Percentiles rank a stretch among this genome's conserved stretches.
phyloP scores from a whole-genome alignment of 768 basidiomycete species.

The Suillus occidentalis region DNA sequence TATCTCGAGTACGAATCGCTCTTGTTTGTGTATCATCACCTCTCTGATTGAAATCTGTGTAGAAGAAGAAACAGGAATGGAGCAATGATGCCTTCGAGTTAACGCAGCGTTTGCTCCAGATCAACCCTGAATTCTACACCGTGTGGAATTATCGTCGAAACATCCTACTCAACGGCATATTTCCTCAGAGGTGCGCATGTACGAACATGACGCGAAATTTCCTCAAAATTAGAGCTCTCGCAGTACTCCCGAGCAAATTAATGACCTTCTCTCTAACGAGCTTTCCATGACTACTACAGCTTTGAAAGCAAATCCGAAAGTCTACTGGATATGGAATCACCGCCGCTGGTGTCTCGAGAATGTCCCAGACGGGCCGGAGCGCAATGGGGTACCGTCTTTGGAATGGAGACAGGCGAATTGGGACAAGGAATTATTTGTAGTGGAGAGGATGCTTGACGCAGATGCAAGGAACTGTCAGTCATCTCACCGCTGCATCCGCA shows the following conservation, averaged over 20 bases:
- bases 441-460: conserved; percentile 89
- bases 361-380: conserved; percentile 71
- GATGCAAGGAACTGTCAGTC: conserved; percentile 91
- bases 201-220: not conserved
- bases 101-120: conserved; percentile 71
- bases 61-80: conserved; percentile 76
- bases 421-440: conserved; percentile 82
- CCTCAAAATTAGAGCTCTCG: conserved; percentile 16
- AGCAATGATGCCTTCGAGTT: conserved; percentile 72
- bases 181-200: conserved; percentile 56
- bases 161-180: conserved; percentile 72
- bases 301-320: conserved; percentile 86
- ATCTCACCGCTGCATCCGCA: not conserved
- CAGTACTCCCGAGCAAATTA: conserved; percentile 62
- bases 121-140: conserved; percentile 96
- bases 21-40: not conserved
- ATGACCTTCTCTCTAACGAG: conserved; percentile 68
- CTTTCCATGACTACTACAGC: conserved; percentile 78
- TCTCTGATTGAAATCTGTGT: conserved; percentile 13
- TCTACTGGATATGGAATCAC: conserved; percentile 99
- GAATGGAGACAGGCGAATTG: conserved; percentile 83
- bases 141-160: conserved; percentile 92
- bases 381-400: conserved; percentile 40
- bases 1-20: conserved; percentile 54
- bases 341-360: conserved; percentile 92